Base-by-base conservation (phyloP, 2,329 filamentous ascomycete genomes). In the Calonectria crousiana region DNA sequence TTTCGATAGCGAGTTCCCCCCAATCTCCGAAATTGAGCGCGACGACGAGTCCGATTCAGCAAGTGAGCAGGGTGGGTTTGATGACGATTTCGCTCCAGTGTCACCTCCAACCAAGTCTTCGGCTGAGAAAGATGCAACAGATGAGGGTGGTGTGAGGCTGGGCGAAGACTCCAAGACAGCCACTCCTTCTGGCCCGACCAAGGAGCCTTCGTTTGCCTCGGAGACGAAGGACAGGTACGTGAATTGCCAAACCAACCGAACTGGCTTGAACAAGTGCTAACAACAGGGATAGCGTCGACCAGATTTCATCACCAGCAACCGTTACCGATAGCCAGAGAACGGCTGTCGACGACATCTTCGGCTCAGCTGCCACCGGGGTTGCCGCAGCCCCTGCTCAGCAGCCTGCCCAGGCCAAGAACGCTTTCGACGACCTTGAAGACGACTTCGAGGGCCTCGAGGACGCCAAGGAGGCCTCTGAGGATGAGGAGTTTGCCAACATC, bases 401-500 rank as follows among this genome's bases (percentile, higher is more conserved):
- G 60, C 83, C 84, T 67, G 78, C 80, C 14, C 76, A 74, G 23
- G 32, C 84, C 47, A 90, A 90, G 80, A 84, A 89, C 28, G 89
- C 91, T 2, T 95, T 95, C 82, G 93, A 94, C 74, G 94, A 95
- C 66, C 91, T 95, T 74, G n/a, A n/a, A n/a, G 94, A 93, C 77
- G 94, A 95, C 52, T 97, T 97, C 78, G 94, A 95, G 79, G 95
- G 95, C 70, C 90, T 97, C 20, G 93, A 95, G 74, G 95, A 97
- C 81, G 95, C 95, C 56, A 95, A 95, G 82, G 95, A 97, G 84
- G 94, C 93, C 64, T 92, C 90, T 30, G 92, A 90, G 1, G 95
- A 96, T 73, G 94, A 96, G 73, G 94, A 96, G 76, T 95, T 96
- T 85, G 92, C 93, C 80, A 94, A 90, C 80, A 90, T 95, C 75